phyloP scores from a whole-genome alignment of 768 basidiomycete genomes.

The Leccinum rimulosum region DNA sequence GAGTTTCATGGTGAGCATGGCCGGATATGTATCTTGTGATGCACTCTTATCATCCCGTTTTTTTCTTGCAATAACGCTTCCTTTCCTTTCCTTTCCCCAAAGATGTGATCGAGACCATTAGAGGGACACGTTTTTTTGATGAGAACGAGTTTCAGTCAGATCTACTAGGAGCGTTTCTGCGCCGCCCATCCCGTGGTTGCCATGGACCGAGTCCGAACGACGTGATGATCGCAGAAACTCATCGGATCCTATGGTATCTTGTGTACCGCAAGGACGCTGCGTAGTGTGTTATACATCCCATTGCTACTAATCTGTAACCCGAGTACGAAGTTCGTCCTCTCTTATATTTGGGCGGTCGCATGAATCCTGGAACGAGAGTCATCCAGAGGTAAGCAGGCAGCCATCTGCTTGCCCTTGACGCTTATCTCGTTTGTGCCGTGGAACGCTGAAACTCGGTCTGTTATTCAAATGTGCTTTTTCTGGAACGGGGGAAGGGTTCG shows the following conservation, averaged over 20 bases:
- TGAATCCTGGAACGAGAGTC: neutral
- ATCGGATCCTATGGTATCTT: neutral
- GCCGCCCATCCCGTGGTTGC: neutral
- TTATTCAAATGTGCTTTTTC: neutral
- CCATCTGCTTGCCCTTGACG: neutral
- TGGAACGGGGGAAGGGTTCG: neutral
- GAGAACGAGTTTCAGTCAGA: neutral
- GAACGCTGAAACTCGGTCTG: neutral
- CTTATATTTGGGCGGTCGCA: no score
- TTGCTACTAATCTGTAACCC: neutral
- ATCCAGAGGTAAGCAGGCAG: neutral
- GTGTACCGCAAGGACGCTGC: neutral
- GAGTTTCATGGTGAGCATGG: neutral
- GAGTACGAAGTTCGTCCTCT: neutral
- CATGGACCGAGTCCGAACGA: neutral
- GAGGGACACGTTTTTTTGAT: neutral
- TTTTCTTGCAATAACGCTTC: neutral
- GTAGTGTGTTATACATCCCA: neutral
- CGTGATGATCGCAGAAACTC: neutral
- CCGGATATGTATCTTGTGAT: neutral
- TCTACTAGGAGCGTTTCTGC: neutral
- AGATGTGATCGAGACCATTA: neutral
- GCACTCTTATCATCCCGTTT: neutral
- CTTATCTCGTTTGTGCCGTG: neutral
- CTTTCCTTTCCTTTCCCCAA: neutral